phyloP scores from a whole-genome alignment of 1,284 basidiomycete genomes.

The Acaromyces ingoldii region DNA sequence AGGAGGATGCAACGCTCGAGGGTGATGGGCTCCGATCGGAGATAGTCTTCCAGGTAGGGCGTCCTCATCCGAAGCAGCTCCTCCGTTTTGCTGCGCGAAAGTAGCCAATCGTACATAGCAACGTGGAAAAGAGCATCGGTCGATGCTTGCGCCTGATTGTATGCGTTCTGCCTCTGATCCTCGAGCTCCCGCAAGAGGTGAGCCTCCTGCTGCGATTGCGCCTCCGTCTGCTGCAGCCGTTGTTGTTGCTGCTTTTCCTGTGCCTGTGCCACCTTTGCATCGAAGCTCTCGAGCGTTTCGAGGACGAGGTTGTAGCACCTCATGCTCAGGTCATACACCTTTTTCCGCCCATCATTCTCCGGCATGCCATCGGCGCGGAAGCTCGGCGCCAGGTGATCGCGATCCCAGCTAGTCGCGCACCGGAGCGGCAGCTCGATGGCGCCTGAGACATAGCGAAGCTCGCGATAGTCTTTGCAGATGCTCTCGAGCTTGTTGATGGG shows the following conservation, averaged over 20 bases:
- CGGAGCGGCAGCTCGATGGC: slow-evolving; percentile 78
- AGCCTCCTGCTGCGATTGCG: too few relatives aligned
- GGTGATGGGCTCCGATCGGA: slow-evolving; percentile 72
- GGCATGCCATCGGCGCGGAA: slow-evolving; percentile 61
- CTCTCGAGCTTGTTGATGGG: slow-evolving; percentile 79
- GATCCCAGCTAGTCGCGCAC: slow-evolving; percentile 76
- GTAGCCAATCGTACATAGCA: slow-evolving; percentile 88
- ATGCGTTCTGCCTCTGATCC: slow-evolving; percentile 37
- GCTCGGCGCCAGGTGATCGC: slow-evolving; percentile 57
- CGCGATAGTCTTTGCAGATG: slow-evolving; percentile 77
- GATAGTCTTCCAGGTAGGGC: slow-evolving; percentile 77
- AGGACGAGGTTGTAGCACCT: slow-evolving; percentile 63
- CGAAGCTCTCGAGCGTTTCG: slow-evolving; percentile 74
- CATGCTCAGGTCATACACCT: slow-evolving; percentile 58
- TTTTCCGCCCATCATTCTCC: slow-evolving; percentile 60
- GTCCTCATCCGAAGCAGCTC: slow-evolving; percentile 68
- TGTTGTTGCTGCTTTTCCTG: background rate
- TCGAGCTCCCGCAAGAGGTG: slow-evolving; percentile 25
- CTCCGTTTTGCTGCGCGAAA: slow-evolving; percentile 71
- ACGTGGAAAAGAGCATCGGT: slow-evolving; percentile 92
- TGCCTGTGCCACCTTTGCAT: slow-evolving; percentile 54
- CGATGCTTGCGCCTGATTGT: slow-evolving; percentile 63
- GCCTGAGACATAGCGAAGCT: slow-evolving; percentile 75
- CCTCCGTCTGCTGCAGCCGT: slow-evolving; percentile 23
- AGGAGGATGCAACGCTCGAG: slow-evolving; percentile 80